Conservation (phyloP, 1,284 basidiomycete species). For the Apiotrichum veenhuisii region DNA sequence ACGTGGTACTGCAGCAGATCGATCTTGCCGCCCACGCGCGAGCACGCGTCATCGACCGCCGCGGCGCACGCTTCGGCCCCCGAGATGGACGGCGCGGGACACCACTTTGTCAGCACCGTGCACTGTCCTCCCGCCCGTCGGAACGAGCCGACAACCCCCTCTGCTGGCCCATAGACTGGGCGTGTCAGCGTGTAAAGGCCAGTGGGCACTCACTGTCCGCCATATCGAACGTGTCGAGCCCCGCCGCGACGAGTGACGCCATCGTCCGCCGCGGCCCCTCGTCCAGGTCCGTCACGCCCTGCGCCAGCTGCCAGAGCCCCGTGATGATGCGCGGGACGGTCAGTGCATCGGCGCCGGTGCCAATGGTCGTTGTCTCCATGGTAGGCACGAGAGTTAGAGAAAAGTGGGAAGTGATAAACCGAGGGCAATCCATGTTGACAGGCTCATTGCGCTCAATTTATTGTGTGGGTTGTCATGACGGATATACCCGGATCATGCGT, state of each 20-base stretch:
- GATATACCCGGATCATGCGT: too few species aligned
- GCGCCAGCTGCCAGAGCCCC: not conserved
- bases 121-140: not conserved
- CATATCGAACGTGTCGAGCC: not conserved
- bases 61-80: not conserved
- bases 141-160: not conserved
- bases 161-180: not conserved
- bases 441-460: too few species aligned
- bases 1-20: conserved; percentile 11
- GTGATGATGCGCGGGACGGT: not conserved
- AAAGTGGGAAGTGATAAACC: too few species aligned
- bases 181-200: not conserved
- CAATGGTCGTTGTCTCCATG: not conserved
- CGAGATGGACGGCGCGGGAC: not conserved
- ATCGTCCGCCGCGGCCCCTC: not conserved
- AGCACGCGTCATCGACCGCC: not conserved
- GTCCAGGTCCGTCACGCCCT: not conserved
- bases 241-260: not conserved
- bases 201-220: not conserved
- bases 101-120: conserved; percentile 1
- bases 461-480: too few species aligned
- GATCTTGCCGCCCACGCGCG: not conserved
- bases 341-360: not conserved
- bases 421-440: too few species aligned
- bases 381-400: not conserved